Conservation (phyloP, 2,329 filamentous ascomycete species). For the Tolypocladium paradoxum region DNA sequence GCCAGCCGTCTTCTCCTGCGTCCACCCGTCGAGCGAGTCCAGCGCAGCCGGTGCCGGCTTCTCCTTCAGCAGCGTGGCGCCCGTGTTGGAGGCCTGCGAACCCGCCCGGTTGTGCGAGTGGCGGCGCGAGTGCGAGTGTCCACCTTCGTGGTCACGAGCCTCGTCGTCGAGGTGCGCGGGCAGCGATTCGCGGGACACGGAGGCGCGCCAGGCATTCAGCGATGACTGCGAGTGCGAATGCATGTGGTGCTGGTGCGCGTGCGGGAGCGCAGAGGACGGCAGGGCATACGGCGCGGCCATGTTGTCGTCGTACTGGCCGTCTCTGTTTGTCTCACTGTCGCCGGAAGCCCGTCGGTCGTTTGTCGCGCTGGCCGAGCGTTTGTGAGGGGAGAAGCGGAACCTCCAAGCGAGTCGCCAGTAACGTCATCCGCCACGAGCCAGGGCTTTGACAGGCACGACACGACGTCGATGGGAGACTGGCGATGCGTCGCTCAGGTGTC, state of each 20-base stretch:
- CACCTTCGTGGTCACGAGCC: conserved; percentile 14
- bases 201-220: conserved; percentile 27
- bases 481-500: background rate
- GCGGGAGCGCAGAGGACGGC: conserved; percentile 39
- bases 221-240: conserved; percentile 28
- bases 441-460: background rate
- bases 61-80: conserved; percentile 16
- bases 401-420: background rate
- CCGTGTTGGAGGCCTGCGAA: conserved; percentile 20
- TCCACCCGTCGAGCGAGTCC: conserved; percentile 28
- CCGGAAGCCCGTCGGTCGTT: background rate
- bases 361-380: background rate
- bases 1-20: conserved; percentile 27
- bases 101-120: conserved; percentile 18
- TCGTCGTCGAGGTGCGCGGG: conserved; percentile 20
- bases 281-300: conserved; percentile 45
- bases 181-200: conserved; percentile 21
- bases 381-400: background rate
- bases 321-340: background rate
- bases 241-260: conserved; percentile 32
- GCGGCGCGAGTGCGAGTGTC: conserved; percentile 14
- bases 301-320: background rate
- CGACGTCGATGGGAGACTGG: background rate
- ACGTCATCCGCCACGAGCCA: background rate
- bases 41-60: conserved; percentile 20